Evolutionary conservation across 495 filamentous ascomycete genomes (phyloP), one percentile per base, ranked within the genome.

Genomic region (Hypoxylon fuscum): DNA sequence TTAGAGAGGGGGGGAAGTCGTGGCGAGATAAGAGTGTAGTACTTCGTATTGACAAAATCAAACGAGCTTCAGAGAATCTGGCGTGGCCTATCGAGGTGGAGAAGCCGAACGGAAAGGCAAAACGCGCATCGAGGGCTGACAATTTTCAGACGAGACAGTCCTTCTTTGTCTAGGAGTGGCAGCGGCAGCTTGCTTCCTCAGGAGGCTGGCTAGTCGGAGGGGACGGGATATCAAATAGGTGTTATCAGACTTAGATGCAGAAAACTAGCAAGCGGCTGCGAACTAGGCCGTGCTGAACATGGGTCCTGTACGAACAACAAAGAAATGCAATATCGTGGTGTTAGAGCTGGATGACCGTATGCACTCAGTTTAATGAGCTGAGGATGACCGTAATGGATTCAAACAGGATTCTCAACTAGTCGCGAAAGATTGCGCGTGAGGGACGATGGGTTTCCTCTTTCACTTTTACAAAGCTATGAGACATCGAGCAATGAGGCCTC

Each of bases 111-210:
- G 48, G 53, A 35, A 57, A 58, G 49, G 48, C 58, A 62, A 67
- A 66, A 56, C 52, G 62, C 62, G 55, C 66, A 58, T 62, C 55
- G 55, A 64, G 62, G 60, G 59, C 59, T 69, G 55, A 55, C 41
- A 48, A 29, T 42, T 48, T 35, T 58, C 65, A 66, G 66, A 68
- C 62, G 66, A 59, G 64, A 71, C 62, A 61, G 55, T 37, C 22
- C 62, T 65, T 55, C 69, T 72, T 72, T 72, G 69, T 72, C 34
- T 17, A 59, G 56, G 37, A 42, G 31, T 44, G 53, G 48, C 53
- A 62, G 48, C 62, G 49, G 69, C 66, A 58, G 48, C 66, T 64
- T 71, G 56, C 62, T 66, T 69, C 55, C 51, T 55, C 17, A 42
- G 63, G 59, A 61, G 56, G 34, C 56, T 12, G 66, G 54, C 43